phyloP scores from a whole-genome alignment of 2,329 filamentous ascomycete species.

The Monosporascus sp. region DNA sequence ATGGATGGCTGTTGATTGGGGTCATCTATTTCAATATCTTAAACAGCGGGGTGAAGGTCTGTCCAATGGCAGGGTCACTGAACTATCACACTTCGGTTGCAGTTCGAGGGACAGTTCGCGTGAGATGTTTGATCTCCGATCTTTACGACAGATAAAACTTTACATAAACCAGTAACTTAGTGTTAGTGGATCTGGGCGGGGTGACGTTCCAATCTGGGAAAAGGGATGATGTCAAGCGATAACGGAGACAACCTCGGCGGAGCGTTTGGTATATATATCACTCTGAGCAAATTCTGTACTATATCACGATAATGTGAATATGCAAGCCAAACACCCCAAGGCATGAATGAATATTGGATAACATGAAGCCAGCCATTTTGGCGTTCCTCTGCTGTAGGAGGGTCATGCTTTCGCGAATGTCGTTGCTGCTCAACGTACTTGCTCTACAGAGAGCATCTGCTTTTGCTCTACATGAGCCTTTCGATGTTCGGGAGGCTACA shows the following conservation, averaged over 20 bases:
- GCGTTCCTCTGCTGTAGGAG: background rate
- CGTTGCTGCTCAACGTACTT: background rate
- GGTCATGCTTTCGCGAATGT: background rate
- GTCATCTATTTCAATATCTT: too few species aligned
- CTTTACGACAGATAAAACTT: too few species aligned
- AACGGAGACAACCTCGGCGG: background rate
- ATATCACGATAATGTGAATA: background rate
- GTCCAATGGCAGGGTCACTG: too few species aligned
- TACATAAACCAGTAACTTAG: too few species aligned
- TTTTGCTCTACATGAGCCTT: constrained; percentile 15
- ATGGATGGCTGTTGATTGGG: too few species aligned
- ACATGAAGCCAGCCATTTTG: background rate
- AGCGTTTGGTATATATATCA: background rate
- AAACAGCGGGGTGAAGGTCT: too few species aligned
- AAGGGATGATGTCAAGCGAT: background rate
- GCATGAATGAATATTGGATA: background rate
- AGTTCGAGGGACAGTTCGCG: too few species aligned
- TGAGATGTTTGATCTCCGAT: too few species aligned
- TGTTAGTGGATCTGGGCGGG: background rate
- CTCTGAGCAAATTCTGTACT: background rate
- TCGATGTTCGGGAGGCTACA: constrained; percentile 54
- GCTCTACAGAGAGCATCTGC: background rate
- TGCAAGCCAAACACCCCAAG: background rate
- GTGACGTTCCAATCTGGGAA: background rate
- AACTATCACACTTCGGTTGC: too few species aligned